A percentile compares a stretch with the other conserved stretches of the same genome.
Evolutionary conservation across 352 stramenopile genomes (phyloP).

Genomic region (Phytophthora lateralis): DNA sequence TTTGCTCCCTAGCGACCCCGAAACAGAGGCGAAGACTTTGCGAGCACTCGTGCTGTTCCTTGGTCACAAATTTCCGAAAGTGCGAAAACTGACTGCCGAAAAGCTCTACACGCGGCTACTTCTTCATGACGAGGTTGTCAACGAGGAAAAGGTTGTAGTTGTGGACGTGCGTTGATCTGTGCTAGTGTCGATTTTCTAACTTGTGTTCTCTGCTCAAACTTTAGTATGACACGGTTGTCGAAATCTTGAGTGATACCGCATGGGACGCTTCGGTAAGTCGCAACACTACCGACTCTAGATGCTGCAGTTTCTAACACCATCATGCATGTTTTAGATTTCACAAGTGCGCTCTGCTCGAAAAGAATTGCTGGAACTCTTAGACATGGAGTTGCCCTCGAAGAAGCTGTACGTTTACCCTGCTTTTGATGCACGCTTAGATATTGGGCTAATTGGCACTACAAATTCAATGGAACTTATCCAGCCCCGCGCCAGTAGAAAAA

Average conservation of each 20-base stretch:
- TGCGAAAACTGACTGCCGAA: slow-evolving; percentile 85
- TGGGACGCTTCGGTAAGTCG: slow-evolving; percentile 77
- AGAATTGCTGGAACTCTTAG: slow-evolving; percentile 65
- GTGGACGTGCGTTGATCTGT: background rate
- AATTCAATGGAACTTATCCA: background rate
- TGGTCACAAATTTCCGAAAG: slow-evolving; percentile 84
- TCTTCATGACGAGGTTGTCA: slow-evolving; percentile 73
- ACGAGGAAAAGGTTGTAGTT: slow-evolving; percentile 62
- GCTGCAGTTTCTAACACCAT: background rate
- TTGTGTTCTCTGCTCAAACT: slow-evolving; percentile 7
- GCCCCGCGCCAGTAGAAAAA: slow-evolving; percentile 1
- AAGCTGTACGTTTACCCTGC: slow-evolving; percentile 46
- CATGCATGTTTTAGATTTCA: slow-evolving; percentile 40
- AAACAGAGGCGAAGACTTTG: slow-evolving; percentile 63
- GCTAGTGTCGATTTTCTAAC: background rate
- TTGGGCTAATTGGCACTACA: background rate
- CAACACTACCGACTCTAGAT: background rate
- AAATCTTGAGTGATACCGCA: slow-evolving; percentile 78
- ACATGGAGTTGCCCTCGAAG: slow-evolving; percentile 63
- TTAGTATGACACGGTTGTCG: slow-evolving; percentile 75
- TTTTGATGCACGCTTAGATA: background rate
- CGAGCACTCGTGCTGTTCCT: slow-evolving; percentile 79
- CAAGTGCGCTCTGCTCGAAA: slow-evolving; percentile 60
- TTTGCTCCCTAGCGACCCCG: slow-evolving; percentile 64
- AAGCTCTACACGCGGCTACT: slow-evolving; percentile 83